Evolutionary conservation across 208 protist genomes (phyloP).

Genomic region (Herpetomonas tarakana): DNA sequence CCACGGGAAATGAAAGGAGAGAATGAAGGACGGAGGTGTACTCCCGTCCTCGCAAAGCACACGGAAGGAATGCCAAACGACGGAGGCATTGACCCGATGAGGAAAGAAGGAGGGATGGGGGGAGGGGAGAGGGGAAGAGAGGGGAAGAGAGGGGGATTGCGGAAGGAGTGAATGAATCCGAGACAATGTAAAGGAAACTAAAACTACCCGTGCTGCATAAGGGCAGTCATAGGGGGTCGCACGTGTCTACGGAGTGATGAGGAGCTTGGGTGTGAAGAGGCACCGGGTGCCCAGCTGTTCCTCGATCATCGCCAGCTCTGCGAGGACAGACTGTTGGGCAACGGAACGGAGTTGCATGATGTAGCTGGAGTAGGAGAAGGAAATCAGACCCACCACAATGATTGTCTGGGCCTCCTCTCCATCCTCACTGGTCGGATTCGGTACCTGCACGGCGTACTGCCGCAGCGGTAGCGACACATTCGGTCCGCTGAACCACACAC

Average conservation of each 20-base stretch:
- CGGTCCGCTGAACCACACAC: conserved; percentile 61
- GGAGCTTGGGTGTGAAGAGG: conserved; percentile 54
- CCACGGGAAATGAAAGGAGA: too few relatives aligned
- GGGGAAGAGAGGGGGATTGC: too few relatives aligned
- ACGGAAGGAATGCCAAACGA: too few relatives aligned
- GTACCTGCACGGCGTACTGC: conserved; percentile 50
- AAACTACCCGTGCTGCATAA: too few relatives aligned
- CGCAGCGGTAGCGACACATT: conserved; percentile 65
- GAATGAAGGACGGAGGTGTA: too few relatives aligned
- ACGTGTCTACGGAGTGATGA: conserved; percentile 5
- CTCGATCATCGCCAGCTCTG: conserved; percentile 37
- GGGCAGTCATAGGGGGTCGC: too few relatives aligned
- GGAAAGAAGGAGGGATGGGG: too few relatives aligned
- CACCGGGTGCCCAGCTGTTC: conserved; percentile 39
- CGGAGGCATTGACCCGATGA: too few relatives aligned
- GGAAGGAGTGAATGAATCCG: too few relatives aligned
- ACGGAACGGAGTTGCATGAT: conserved; percentile 55
- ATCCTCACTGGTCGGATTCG: conserved; percentile 13
- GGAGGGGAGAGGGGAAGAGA: too few relatives aligned
- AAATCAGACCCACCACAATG: conserved; percentile 53
- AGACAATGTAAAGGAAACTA: too few relatives aligned
- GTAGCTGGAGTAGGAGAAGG: conserved; percentile 77
- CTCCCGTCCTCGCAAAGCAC: too few relatives aligned
- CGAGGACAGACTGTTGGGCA: conserved; percentile 41
- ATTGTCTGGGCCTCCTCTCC: conserved; percentile 31